A percentile compares a stretch with the other conserved stretches of the same genome.
Evolutionary conservation across 352 stramenopile species (phyloP).

Genomic region (Phytopythium sindhum): DNA sequence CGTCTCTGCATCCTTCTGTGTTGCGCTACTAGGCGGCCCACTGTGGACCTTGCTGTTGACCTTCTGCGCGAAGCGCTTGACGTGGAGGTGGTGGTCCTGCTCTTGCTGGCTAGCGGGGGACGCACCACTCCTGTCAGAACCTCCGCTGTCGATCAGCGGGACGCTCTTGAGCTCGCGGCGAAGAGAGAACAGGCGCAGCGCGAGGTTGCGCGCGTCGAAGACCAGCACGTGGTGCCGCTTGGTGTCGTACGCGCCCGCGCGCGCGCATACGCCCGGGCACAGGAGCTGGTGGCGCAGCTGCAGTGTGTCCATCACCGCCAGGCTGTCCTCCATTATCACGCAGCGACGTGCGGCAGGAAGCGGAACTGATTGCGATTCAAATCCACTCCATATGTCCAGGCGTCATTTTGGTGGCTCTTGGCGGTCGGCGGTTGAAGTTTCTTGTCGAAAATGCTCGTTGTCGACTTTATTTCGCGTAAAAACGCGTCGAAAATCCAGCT

Average conservation of each 20-base stretch:
- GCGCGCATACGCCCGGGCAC: constrained; percentile 49
- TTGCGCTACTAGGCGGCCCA: not conserved
- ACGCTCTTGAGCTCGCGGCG: constrained; percentile 61
- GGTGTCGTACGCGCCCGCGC: constrained; percentile 60
- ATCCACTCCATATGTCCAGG: not conserved
- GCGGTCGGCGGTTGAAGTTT: not conserved
- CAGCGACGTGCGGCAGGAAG: not conserved
- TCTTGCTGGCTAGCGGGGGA: not conserved
- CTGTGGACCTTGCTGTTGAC: constrained; percentile 1
- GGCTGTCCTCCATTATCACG: not conserved
- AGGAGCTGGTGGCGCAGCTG: constrained; percentile 74
- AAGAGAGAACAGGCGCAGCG: constrained; percentile 68
- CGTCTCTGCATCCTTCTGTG: not conserved
- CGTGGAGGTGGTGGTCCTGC: constrained; percentile 6
- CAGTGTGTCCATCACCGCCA: constrained; percentile 45
- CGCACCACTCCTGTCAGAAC: not conserved
- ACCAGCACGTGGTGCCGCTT: constrained; percentile 65
- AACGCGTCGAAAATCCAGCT: not conserved
- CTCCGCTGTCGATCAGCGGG: constrained; percentile 39
- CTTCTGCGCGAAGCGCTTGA: constrained; percentile 10
- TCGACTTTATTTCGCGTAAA: not conserved
- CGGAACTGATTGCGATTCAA: not conserved
- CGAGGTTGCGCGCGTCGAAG: constrained; percentile 43
- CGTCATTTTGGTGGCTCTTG: not conserved
- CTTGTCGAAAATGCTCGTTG: no score